Evolutionary conservation across 75 land plant species (phyloP).

Genomic region (Isoetes taiwanensis): DNA sequence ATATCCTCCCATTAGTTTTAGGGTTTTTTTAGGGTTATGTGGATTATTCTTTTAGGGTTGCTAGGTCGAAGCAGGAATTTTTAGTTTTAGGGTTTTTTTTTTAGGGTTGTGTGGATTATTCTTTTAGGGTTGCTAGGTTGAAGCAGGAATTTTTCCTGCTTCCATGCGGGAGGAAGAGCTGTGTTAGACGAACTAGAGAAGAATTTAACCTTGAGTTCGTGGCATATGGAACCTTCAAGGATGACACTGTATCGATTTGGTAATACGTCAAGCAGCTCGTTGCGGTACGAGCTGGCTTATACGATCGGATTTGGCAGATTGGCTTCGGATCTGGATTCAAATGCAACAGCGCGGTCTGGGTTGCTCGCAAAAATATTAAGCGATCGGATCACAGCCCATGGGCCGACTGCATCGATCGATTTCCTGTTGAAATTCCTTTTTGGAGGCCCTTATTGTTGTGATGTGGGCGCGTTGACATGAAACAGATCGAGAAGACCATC

Average conservation of each 20-base stretch:
- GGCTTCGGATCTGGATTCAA: conserved; percentile 31
- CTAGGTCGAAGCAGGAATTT: no score
- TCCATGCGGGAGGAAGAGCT: conserved; percentile 66
- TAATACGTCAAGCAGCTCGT: conserved; percentile 50
- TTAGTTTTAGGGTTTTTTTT: no score
- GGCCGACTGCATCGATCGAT: conserved; percentile 47
- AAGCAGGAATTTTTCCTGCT: no score
- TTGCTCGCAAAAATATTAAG: conserved; percentile 26
- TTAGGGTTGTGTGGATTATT: no score
- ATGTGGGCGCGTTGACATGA: neutral
- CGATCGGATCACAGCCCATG: conserved; percentile 35
- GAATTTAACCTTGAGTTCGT: conserved; percentile 36
- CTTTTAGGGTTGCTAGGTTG: no score
- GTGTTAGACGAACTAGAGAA: conserved; percentile 69
- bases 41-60: no score
- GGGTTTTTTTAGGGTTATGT: no score
- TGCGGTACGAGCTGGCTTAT: conserved; percentile 64
- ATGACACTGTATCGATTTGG: conserved; percentile 73
- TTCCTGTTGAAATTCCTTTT: conserved; percentile 54
- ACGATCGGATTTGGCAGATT: conserved; percentile 20
- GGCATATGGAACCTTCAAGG: conserved; percentile 66
- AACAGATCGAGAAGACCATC: neutral
- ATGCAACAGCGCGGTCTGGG: conserved; percentile 16
- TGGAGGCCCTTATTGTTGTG: no score
- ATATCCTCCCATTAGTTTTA: no score